Conservation (phyloP, 257 asterid species). For the Dorcoceras hygrometricum region DNA sequence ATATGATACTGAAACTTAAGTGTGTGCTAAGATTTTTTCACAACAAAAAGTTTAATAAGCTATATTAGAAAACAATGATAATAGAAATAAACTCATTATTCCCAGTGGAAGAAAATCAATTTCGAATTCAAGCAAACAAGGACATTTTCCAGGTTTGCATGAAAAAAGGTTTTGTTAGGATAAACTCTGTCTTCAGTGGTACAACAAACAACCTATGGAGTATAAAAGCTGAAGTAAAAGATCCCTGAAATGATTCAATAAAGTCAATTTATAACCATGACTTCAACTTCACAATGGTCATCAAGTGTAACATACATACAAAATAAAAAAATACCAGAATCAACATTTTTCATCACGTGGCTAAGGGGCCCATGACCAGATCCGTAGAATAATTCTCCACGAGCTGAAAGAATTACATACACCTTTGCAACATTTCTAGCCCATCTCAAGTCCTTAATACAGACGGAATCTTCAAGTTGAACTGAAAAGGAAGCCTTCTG, state of each 20-base stretch:
- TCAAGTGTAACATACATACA: conserved; percentile 7
- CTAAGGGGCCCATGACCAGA: conserved; percentile 58
- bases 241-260: conserved; percentile 14
- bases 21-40: neutral
- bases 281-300: conserved; percentile 15
- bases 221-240: conserved; percentile 7
- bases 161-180: neutral
- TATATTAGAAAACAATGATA: conserved; percentile 7
- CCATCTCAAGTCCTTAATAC: conserved; percentile 72
- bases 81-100: conserved; percentile 5
- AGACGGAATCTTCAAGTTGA: conserved; percentile 51
- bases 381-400: conserved; percentile 70
- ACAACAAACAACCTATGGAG: conserved; percentile 8
- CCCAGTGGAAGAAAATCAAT: conserved; percentile 17
- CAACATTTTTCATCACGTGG: conserved; percentile 57
- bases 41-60: neutral
- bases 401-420: conserved; percentile 55
- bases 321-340: conserved; percentile 56
- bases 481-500: conserved; percentile 69
- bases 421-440: conserved; percentile 50
- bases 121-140: neutral
- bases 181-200: conserved; percentile 4
- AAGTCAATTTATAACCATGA: conserved; percentile 17
- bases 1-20: conserved; percentile 16
- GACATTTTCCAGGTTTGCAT: neutral